phyloP scores from a whole-genome alignment of 495 filamentous ascomycete species.

The Neurospora sp. region DNA sequence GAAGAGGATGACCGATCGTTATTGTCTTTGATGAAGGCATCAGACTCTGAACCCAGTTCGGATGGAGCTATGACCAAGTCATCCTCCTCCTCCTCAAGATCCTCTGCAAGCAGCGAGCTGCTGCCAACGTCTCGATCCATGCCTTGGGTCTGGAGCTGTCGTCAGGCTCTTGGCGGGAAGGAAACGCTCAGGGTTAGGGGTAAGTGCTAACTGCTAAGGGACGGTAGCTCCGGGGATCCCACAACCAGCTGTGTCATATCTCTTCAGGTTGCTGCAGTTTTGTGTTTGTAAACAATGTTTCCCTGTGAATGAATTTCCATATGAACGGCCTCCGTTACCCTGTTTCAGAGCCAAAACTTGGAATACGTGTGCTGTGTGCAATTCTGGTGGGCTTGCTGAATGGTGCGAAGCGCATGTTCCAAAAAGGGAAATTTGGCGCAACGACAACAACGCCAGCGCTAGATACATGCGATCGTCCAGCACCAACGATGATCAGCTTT shows the following conservation, averaged over 20 bases:
- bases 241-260: not conserved
- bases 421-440: not conserved
- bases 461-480: not conserved
- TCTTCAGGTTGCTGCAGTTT: too few species aligned
- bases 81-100: not conserved
- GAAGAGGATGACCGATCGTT: not conserved
- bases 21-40: not conserved
- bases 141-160: not conserved
- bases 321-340: too few species aligned
- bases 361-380: not conserved
- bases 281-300: too few species aligned
- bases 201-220: not conserved
- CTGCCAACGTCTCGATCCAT: not conserved
- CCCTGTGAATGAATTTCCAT: too few species aligned
- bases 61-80: not conserved
- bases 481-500: not conserved
- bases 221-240: not conserved
- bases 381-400: not conserved
- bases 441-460: not conserved
- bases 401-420: not conserved
- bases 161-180: not conserved
- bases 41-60: not conserved
- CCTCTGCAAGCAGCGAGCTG: not conserved
- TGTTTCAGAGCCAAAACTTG: rapidly evolving
- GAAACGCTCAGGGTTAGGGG: not conserved